phyloP scores from a whole-genome alignment of 2,329 filamentous ascomycete genomes.

The Clonostachys sp. region DNA sequence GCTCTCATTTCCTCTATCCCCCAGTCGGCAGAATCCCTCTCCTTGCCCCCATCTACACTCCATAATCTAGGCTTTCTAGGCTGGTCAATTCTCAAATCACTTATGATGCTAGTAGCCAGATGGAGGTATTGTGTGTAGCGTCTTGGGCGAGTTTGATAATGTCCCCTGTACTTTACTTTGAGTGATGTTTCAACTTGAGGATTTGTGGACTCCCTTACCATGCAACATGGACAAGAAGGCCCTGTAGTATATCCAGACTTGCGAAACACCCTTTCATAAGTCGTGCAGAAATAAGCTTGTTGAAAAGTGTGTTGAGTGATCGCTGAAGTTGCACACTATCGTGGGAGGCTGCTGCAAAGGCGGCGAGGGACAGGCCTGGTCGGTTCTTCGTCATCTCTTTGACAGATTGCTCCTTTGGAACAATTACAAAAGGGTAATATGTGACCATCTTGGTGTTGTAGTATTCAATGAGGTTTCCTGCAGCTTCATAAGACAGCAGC shows the following conservation, averaged over 20 bases:
- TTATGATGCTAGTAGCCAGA: slow-evolving; percentile 21
- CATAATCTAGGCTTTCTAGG: slow-evolving; percentile 17
- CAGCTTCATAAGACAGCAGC: slow-evolving; percentile 11
- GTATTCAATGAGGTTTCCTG: slow-evolving; percentile 14
- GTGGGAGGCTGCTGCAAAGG: slow-evolving; percentile 16
- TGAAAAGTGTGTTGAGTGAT: slow-evolving; percentile 16
- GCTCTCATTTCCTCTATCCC: slow-evolving; percentile 19
- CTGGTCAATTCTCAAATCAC: slow-evolving; percentile 20
- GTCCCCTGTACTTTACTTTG: slow-evolving; percentile 14
- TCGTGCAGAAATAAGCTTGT: slow-evolving; percentile 13
- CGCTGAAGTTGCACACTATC: slow-evolving; percentile 14
- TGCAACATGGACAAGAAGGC: slow-evolving; percentile 19
- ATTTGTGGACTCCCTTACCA: slow-evolving; percentile 15
- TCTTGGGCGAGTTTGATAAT: slow-evolving; percentile 19
- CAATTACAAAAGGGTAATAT: slow-evolving; percentile 20
- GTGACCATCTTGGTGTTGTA: slow-evolving; percentile 15
- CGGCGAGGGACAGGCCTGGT: slow-evolving; percentile 16
- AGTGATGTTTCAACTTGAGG: neutral
- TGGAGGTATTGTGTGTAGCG: slow-evolving; percentile 20
- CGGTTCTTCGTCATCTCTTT: slow-evolving; percentile 11
- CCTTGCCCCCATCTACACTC: slow-evolving; percentile 13
- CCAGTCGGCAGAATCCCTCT: slow-evolving; percentile 8
- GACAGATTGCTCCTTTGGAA: slow-evolving; percentile 9
- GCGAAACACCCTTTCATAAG: slow-evolving; percentile 15
- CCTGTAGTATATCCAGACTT: slow-evolving; percentile 20